phyloP scores from a whole-genome alignment of 768 basidiomycete species.

The Mycena alexandri region DNA sequence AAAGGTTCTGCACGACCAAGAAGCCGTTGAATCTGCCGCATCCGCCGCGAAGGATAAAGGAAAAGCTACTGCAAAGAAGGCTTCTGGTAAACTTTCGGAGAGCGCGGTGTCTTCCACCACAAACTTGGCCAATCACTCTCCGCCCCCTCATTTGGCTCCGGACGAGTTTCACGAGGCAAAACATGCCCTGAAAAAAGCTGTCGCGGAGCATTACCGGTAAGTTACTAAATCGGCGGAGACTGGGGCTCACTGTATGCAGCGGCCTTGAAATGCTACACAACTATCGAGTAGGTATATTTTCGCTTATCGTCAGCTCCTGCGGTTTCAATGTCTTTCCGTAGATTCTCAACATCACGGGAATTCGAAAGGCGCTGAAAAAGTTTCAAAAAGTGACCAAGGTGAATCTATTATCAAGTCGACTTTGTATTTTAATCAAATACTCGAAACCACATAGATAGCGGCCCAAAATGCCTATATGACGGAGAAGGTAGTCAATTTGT shows the following conservation, averaged over 20 bases:
- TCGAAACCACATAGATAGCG: conserved; percentile 60
- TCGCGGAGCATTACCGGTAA: conserved; percentile 86
- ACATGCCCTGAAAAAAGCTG: conserved; percentile 85
- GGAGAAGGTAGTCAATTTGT: conserved; percentile 64
- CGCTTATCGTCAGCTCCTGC: not conserved
- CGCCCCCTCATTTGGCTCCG: conserved; percentile 61
- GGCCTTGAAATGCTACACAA: conserved; percentile 88
- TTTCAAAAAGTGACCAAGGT: conserved; percentile 86
- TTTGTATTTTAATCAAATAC: not conserved
- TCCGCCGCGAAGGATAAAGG: conserved; percentile 22
- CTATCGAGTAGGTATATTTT: conserved; percentile 74
- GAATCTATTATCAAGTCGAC: conserved; percentile 15
- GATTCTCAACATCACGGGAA: conserved; percentile 91
- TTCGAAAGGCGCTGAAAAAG: conserved; percentile 88
- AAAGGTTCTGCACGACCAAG: conserved; percentile 23
- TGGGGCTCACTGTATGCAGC: conserved; percentile 49
- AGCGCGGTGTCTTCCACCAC: conserved; percentile 5
- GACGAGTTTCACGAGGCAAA: conserved; percentile 89
- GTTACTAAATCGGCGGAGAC: conserved; percentile 24
- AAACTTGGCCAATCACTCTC: not conserved
- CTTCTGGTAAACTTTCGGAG: conserved; percentile 1
- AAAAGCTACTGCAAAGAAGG: conserved; percentile 11
- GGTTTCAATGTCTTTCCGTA: conserved; percentile 42
- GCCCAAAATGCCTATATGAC: conserved; percentile 84
- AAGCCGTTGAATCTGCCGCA: not conserved